Evolutionary conservation across 164 flowering plant species (phyloP), one percentile per base, ranked within the genome.

Genomic region (Tetrastigma voinierianum): DNA sequence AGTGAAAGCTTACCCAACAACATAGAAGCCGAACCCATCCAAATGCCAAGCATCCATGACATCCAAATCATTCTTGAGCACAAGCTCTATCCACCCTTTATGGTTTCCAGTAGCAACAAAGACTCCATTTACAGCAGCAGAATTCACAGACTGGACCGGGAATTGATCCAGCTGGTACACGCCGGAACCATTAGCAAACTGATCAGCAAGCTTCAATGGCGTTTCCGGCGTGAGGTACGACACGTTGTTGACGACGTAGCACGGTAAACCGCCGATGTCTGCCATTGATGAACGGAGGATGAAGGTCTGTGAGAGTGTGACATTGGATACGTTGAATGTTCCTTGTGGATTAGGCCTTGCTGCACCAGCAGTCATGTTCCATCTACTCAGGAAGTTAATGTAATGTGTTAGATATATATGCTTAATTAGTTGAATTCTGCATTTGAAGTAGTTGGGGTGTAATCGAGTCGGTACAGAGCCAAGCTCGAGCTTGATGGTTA

Each of bases 271-370:
- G 13, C 67, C 11, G 52, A 84, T 78, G n/a, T 54, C 40, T 0
- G 70, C 79, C 21, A 0, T 48, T 2, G 76, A 74, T 9, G 65
- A 75, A 1, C 72, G 79, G 21, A 90, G 90, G 56, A 80, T 54
- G 61, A 87, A 83, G 7, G 84, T 84, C 47, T 82, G 85, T 0
- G 82, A 51, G 0, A 88, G 7, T 8, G 87, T 76, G 45, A 82
- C 79, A 44, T 82, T 85, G 9, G 78, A 3, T 5, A 80, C 85
- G 20, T 84, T 84, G 76, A 85, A 90, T 9, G 89, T 67, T 48
- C 93, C 93, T 64, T 90, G 96, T 23, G 87, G 89, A 51, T 90
- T 90, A 10, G 96, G 96, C 75, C 96, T 79, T 40, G 96, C 91
- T 12, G 90, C 96, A 53, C 96, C 90, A 0, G 90, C 49, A 0